A percentile compares a stretch with the other conserved stretches of the same genome.
These are phyloP conservation scores for Lipomyces chichibuensis DNA, from an alignment of 805 yeast species.

Conservation along the genomic window DNA sequence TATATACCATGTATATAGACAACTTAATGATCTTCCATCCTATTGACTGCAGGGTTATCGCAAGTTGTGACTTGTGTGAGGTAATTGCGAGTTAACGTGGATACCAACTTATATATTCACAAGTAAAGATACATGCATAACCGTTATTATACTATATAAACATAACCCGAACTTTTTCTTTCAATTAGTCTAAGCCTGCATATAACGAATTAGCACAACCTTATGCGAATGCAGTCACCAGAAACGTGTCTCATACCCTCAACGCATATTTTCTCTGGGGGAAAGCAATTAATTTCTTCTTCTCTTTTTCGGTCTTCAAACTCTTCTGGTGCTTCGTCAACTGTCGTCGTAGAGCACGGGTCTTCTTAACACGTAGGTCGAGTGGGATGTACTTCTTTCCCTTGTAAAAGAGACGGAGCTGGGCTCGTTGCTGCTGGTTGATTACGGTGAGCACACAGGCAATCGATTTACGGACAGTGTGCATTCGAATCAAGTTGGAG, in stretches of 20 bases:
- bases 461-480: constrained; percentile 94
- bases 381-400: constrained; percentile 85
- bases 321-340: constrained; percentile 85
- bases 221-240: too few relatives aligned
- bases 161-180: constrained; percentile 20
- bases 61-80: too few relatives aligned
- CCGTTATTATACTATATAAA: constrained; percentile 22
- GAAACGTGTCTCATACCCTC: constrained; percentile 55
- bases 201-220: not conserved
- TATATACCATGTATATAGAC: not conserved
- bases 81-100: not conserved
- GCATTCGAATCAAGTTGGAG: constrained; percentile 75
- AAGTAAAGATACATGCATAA: constrained; percentile 30
- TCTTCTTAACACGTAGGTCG: constrained; percentile 99
- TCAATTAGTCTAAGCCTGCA: constrained; percentile 21
- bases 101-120: constrained; percentile 26
- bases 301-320: constrained; percentile 81
- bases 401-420: constrained; percentile 94
- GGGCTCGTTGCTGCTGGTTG: constrained; percentile 94
- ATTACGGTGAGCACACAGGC: constrained; percentile 97
- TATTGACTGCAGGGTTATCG: not conserved
- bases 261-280: constrained; percentile 98
- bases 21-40: not conserved
- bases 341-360: constrained; percentile 99
- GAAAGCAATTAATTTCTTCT: constrained; percentile 92